Base-by-base conservation (phyloP, 805 yeast species). In the Cyberlindnera veronae region DNA sequence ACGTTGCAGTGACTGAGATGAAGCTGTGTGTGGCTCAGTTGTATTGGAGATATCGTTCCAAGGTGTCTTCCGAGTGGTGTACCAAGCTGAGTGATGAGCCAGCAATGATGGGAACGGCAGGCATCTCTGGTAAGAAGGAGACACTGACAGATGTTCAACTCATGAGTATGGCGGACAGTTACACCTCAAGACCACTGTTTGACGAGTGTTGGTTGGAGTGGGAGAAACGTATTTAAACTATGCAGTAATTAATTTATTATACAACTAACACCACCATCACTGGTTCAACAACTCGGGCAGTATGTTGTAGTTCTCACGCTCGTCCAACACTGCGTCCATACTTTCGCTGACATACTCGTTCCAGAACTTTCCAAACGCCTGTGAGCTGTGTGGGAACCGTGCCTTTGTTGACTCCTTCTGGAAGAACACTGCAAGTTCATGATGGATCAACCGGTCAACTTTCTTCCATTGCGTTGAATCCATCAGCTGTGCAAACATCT, bases 1-100 rank as follows among this genome's bases (percentile, higher is more conserved):
- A 82, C 54, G 56, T 83, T 29, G 89, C 89, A 0, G 59, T 74
- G 15, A 73, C 75, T 30, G 89, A 81, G 54, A 79, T 82, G 68
- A 82, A 81, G 54, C 51, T 79, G 31, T 70, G 73, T 11, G 53
- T 77, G 21, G 75, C 79, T 9, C 69, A 71, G 42, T 56, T 83
- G 14, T 74, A 79, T 52, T 71, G 75, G 68, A 67, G 73, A 35
- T 77, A 55, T 48, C 39, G 47, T 10, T 68, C 77, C 18, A 43
- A 48, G 12, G 54, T 75, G 8, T 64, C 71, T 35, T 24, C 50
- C 2, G 65, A 67, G 32, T 74, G 80, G 80, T 71, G 78, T 46
- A 46, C 50, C 2, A 48, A 67, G 14, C 44, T 55, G 2, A 41
- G 43, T 18, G 46, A 53, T 21, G 55, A 55, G 5, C 50, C 45